Conservation (phyloP, 306 rosid genomes). For the Oemleria cerasiformis region DNA sequence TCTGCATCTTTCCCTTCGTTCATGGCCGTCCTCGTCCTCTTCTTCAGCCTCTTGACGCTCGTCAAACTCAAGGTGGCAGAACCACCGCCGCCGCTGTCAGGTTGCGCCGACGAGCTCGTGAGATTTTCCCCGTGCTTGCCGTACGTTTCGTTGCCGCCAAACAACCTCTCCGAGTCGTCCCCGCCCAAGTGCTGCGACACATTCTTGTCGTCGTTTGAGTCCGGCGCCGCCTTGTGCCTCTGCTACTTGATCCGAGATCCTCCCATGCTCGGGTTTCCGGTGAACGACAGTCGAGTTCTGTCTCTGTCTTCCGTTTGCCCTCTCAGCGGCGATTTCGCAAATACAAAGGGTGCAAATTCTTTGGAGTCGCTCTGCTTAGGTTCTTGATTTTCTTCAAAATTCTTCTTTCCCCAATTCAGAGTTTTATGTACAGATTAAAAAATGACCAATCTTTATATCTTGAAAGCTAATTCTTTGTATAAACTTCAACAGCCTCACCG, state of each 20-base stretch:
- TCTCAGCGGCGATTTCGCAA: neutral
- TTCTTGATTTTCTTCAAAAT: slow-evolving; percentile 13
- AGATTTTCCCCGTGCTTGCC: slow-evolving; percentile 59
- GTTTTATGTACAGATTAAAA: neutral
- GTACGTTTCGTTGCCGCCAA: slow-evolving; percentile 58
- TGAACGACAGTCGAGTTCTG: slow-evolving; percentile 44
- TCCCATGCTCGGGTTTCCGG: slow-evolving; percentile 60
- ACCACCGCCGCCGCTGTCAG: slow-evolving; percentile 5
- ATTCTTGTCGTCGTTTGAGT: slow-evolving; percentile 27
- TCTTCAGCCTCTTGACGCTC: neutral
- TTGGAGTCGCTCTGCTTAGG: slow-evolving; percentile 52
- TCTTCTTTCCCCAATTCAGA: neutral
- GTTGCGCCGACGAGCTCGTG: slow-evolving; percentile 46
- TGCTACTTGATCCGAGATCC: slow-evolving; percentile 58
- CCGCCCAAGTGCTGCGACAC: slow-evolving; percentile 55
- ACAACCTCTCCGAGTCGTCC: slow-evolving; percentile 51
- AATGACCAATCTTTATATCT: neutral
- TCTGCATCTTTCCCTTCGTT: neutral
- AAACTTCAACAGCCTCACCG: slow-evolving; percentile 26
- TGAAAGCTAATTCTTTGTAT: neutral
- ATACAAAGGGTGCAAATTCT: slow-evolving; percentile 1
- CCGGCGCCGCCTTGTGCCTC: slow-evolving; percentile 44
- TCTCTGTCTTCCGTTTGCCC: slow-evolving; percentile 57
- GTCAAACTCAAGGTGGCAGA: neutral
- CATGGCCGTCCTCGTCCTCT: slow-evolving; percentile 1